Evolutionary conservation across 2,329 filamentous ascomycete species (phyloP).

Genomic region (Exophiala sp.): DNA sequence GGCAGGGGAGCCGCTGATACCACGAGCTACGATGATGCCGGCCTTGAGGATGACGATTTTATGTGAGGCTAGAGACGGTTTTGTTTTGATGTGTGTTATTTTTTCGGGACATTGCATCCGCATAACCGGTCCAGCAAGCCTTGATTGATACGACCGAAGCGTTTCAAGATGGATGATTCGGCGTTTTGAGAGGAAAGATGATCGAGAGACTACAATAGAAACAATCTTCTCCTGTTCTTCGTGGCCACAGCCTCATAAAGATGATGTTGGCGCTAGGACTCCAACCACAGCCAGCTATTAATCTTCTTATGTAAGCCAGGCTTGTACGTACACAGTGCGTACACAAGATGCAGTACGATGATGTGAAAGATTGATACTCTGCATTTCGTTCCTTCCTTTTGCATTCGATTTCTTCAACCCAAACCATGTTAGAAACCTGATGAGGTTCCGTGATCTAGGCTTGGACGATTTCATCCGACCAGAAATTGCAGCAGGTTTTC

Average conservation of each 20-base stretch:
- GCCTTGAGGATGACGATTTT: constrained; percentile 61
- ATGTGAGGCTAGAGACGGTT: constrained; percentile 36
- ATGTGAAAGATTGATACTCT: too few relatives aligned
- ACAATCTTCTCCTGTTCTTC: neutral
- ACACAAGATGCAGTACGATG: too few relatives aligned
- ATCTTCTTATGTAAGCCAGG: too few relatives aligned
- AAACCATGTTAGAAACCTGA: too few relatives aligned
- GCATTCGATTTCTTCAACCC: too few relatives aligned
- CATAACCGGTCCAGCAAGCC: constrained; percentile 1
- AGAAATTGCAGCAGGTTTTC: too few relatives aligned
- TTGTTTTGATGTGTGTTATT: neutral
- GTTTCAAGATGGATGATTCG: constrained; percentile 2
- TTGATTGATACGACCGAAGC: neutral
- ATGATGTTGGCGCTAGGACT: too few relatives aligned
- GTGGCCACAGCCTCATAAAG: neutral
- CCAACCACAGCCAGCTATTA: too few relatives aligned
- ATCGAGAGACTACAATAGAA: neutral
- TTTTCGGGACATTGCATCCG: constrained; percentile 14
- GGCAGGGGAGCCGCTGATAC: constrained; percentile 62
- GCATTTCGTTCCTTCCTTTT: too few relatives aligned
- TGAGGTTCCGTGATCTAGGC: too few relatives aligned
- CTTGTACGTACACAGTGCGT: too few relatives aligned
- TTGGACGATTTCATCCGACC: too few relatives aligned
- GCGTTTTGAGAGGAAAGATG: neutral
- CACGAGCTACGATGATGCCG: constrained; percentile 70